Base-by-base conservation (phyloP, 2,329 filamentous ascomycete genomes). In the Xylogone sp. region DNA sequence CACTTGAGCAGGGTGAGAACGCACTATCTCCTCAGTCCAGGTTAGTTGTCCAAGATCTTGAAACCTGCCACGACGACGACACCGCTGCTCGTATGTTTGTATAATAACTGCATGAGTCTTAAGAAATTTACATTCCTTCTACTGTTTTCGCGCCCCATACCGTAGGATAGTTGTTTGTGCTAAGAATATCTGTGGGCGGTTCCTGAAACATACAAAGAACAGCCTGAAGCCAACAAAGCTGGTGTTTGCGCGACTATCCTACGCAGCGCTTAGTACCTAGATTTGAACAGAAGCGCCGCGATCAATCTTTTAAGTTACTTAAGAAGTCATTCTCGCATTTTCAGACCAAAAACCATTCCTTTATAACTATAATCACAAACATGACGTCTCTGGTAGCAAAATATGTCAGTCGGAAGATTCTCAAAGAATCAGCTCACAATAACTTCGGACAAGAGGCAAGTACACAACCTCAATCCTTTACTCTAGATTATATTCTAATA, bases 351-450 rank as follows among this genome's bases (percentile, higher is more conserved):
- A 39, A 5, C n/a, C 34, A 39, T 39, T 16, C 34, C 5, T n/a
- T n/a, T n/a, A n/a, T n/a, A n/a, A n/a, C 10, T 16, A 13, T 18
- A 6, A 53, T 48, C 48, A 53, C 57, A 61, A 71, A 57, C 55
- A 85, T 85, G 82, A 70, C 80, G 34, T 71, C 71, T 27, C 62
- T 77, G 27, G 62, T 81, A 22, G 72, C 76, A 53, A 84, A 83
- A 64, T 70, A 76, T 52, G 71, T 83, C 43, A 74, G 73, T 56
- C 80, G 79, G 63, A 81, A 73, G 65, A 75, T 85, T 34, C 67
- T 86, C 48, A 76, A 77, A 43, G 82, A 85, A 65, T 74, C 71
- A 13, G 54, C 78, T 6, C 66, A 75, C 52, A 84, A 84, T 62
- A 81, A 81, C 56, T 82, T 81, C 57, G 81, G 81, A 51, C 72